phyloP scores from a whole-genome alignment of 164 flowering plant genomes.

The Tetracentron sinense region DNA sequence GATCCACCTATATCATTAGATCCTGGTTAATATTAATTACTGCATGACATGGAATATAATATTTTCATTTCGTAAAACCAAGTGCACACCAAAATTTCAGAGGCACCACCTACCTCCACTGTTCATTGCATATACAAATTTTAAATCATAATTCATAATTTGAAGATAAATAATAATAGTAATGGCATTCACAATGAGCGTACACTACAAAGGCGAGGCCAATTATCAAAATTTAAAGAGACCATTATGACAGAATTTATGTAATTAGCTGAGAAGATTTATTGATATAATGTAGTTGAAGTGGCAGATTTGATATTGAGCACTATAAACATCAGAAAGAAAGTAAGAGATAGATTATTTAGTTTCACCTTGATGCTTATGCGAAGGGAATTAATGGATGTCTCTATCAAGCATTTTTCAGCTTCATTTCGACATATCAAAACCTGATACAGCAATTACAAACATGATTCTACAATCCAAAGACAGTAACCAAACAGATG shows the following conservation, averaged over 20 bases:
- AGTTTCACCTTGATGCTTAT: slow-evolving; percentile 86
- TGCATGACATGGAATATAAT: neutral
- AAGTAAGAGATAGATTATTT: too few species aligned
- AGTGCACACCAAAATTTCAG: neutral
- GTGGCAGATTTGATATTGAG: neutral
- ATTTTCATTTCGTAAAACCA: neutral
- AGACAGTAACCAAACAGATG: neutral
- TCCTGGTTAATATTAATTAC: neutral
- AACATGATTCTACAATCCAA: neutral
- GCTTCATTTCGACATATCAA: slow-evolving; percentile 98
- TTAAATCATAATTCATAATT: neutral
- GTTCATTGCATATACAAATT: neutral
- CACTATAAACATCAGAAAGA: slow-evolving; percentile 7
- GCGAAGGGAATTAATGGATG: slow-evolving; percentile 90
- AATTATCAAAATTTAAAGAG: neutral
- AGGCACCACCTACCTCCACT: neutral
- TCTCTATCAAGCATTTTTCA: slow-evolving; percentile 95
- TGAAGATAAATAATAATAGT: neutral
- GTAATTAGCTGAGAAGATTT: neutral
- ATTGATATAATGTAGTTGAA: neutral
- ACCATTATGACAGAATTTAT: neutral
- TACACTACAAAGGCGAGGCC: neutral
- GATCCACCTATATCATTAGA: neutral
- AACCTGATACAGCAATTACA: slow-evolving; percentile 46
- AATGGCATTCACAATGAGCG: neutral